A percentile compares a stretch with the other conserved stretches of the same genome.
Conservation (phyloP, 768 basidiomycete species). For the Boletales sp. region DNA sequence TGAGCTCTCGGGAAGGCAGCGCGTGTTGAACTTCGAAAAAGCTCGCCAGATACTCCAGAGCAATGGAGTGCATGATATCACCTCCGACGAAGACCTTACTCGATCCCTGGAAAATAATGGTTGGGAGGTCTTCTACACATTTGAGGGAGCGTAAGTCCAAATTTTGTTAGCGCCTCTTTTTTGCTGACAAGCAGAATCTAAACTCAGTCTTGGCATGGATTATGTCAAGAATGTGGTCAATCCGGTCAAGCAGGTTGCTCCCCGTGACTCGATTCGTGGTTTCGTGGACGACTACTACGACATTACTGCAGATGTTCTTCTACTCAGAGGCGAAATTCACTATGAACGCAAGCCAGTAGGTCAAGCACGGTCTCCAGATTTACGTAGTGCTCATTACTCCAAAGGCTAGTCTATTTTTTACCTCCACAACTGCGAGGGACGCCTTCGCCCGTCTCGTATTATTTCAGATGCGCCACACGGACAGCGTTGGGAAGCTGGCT, state of each 20-base stretch:
- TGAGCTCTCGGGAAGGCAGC: slow-evolving; percentile 15
- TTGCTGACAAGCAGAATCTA: slow-evolving; percentile 5
- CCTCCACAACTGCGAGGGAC: slow-evolving; percentile 29
- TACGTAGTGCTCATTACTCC: slow-evolving; percentile 5
- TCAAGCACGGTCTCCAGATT: neutral
- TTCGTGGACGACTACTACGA: slow-evolving; percentile 37
- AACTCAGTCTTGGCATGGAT: slow-evolving; percentile 39
- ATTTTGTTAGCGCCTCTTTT: neutral
- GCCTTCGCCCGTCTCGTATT: slow-evolving; percentile 32
- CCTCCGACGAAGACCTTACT: slow-evolving; percentile 28
- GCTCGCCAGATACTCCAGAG: slow-evolving; percentile 19
- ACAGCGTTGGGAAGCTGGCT: slow-evolving; percentile 28
- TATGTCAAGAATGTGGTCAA: slow-evolving; percentile 40
- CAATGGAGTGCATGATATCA: slow-evolving; percentile 11
- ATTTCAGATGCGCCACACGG: slow-evolving; percentile 26
- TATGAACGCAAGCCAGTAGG: slow-evolving; percentile 38
- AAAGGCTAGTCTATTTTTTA: slow-evolving; percentile 34
- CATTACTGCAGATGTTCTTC: slow-evolving; percentile 34
- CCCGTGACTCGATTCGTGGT: slow-evolving; percentile 35
- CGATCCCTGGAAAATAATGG: slow-evolving; percentile 31
- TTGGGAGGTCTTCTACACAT: slow-evolving; percentile 37
- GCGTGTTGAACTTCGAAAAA: slow-evolving; percentile 18
- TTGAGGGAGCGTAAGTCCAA: slow-evolving; percentile 36
- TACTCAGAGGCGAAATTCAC: slow-evolving; percentile 41
- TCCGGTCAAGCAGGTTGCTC: slow-evolving; percentile 36